Evolutionary conservation across 148 eudicot genomes (phyloP).

Genomic region (Silene latifolia): DNA sequence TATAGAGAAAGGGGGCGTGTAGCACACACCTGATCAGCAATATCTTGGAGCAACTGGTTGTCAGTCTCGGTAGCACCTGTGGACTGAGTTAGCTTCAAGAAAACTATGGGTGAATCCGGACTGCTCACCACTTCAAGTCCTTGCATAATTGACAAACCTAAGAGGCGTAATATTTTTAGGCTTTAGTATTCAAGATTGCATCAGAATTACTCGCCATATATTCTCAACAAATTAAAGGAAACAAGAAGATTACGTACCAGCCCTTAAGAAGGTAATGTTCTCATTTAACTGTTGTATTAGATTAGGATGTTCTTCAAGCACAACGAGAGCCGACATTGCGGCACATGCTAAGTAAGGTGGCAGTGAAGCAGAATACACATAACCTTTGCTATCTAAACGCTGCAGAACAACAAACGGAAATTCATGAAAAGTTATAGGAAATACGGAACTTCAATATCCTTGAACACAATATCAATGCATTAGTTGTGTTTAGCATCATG

Average conservation of each 20-base stretch:
- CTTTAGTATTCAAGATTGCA: too few relatives aligned
- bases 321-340: slow-evolving; percentile 82
- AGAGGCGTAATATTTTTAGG: not conserved
- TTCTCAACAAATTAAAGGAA: too few relatives aligned
- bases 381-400: slow-evolving; percentile 92
- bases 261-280: slow-evolving; percentile 50
- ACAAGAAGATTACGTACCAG: slow-evolving; percentile 43
- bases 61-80: slow-evolving; percentile 52
- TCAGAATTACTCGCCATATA: too few relatives aligned
- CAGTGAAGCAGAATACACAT: slow-evolving; percentile 92
- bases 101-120: slow-evolving; percentile 70
- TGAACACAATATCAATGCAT: too few relatives aligned
- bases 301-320: slow-evolving; percentile 70
- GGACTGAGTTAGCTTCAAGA: slow-evolving; percentile 53
- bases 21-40: slow-evolving; percentile 50
- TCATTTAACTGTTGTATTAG: slow-evolving; percentile 53
- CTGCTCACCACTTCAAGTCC: slow-evolving; percentile 75
- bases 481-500: too few relatives aligned
- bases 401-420: slow-evolving; percentile 29
- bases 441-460: too few relatives aligned
- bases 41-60: slow-evolving; percentile 55
- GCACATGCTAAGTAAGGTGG: slow-evolving; percentile 97
- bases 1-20: too few relatives aligned
- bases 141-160: slow-evolving; percentile 53
- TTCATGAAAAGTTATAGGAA: too few relatives aligned